Evolutionary conservation across 768 basidiomycete species (phyloP).

Genomic region (Amanita molliuscula): DNA sequence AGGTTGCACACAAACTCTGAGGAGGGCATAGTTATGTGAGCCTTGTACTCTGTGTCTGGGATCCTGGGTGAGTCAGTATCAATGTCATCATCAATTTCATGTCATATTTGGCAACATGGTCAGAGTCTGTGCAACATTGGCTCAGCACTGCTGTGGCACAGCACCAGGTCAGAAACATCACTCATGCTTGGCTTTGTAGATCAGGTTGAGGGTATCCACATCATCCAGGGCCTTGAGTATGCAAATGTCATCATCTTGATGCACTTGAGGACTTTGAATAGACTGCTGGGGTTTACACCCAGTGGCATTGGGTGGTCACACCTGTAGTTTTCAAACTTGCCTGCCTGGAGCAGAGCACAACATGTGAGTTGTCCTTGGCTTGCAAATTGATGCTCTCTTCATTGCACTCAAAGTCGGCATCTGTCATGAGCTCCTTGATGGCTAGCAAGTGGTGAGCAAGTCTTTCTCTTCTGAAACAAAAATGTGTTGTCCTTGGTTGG

Average conservation of each 20-base stretch:
- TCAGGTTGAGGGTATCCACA: constrained; percentile 77
- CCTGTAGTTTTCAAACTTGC: constrained; percentile 80
- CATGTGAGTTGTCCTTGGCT: constrained; percentile 99
- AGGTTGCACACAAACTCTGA: constrained; percentile 91
- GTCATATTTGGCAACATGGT: constrained; percentile 95
- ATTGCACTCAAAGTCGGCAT: constrained; percentile 95
- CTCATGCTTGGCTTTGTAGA: constrained; percentile 86
- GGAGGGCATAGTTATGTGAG: constrained; percentile 79
- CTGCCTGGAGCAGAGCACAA: constrained; percentile 72
- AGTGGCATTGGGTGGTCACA: constrained; percentile 94
- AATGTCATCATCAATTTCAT: constrained; percentile 99
- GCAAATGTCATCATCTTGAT: constrained; percentile 90
- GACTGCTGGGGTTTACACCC: constrained; percentile 75
- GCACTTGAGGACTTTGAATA: constrained; percentile 95
- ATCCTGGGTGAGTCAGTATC: constrained; percentile 92
- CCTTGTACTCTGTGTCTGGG: constrained; percentile 96
- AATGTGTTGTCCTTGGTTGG: background rate
- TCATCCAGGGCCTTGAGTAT: constrained; percentile 89
- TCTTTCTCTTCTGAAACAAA: background rate
- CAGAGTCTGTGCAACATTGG: constrained; percentile 46
- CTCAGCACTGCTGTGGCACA: background rate
- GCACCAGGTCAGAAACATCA: constrained; percentile 9
- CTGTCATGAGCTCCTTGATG: constrained; percentile 94
- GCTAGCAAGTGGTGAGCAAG: constrained; percentile 34
- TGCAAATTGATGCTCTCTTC: constrained; percentile 93